These are phyloP conservation scores for Aspergillus conjunctus DNA, from an alignment of 495 filamentous ascomycete species.

Conservation along the genomic window DNA sequence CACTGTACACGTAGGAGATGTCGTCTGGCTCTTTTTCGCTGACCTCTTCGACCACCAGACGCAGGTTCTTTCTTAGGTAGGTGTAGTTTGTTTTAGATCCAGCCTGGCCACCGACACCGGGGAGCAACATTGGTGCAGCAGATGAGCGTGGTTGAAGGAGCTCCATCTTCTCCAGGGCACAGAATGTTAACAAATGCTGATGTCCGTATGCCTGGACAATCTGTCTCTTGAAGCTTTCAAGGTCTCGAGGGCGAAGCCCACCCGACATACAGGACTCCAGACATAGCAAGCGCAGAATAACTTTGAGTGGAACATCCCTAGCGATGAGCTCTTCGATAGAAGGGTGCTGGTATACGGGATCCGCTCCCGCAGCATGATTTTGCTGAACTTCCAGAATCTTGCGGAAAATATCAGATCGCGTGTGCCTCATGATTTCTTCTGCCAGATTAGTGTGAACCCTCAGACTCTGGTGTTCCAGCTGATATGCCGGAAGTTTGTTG, in stretches of 20 bases:
- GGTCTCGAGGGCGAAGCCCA: conserved; percentile 81
- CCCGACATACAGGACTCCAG: conserved; percentile 88
- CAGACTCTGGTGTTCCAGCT: conserved; percentile 88
- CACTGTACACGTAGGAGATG: conserved; percentile 95
- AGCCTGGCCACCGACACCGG: conserved; percentile 57
- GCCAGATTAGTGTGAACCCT: conserved; percentile 89
- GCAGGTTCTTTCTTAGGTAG: conserved; percentile 79
- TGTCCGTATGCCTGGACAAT: conserved; percentile 93
- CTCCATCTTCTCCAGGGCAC: conserved; percentile 86
- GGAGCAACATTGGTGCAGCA: conserved; percentile 69
- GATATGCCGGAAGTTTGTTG: conserved; percentile 84
- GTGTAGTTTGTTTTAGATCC: conserved; percentile 85
- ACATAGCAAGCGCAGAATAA: conserved; percentile 82
- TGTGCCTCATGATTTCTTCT: conserved; percentile 93
- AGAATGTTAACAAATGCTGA: conserved; percentile 88
- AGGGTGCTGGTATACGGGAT: conserved; percentile 85
- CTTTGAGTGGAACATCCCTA: conserved; percentile 74
- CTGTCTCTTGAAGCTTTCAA: conserved; percentile 85
- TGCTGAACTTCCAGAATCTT: conserved; percentile 92
- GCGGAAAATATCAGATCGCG: conserved; percentile 82
- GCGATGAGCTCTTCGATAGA: conserved; percentile 91
- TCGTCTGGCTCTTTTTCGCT: conserved; percentile 96
- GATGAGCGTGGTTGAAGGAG: conserved; percentile 73
- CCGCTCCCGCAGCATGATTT: conserved; percentile 88
- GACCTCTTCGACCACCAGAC: conserved; percentile 93